phyloP scores from a whole-genome alignment of 345 rosid genomes.

The Durio zibethinus region DNA sequence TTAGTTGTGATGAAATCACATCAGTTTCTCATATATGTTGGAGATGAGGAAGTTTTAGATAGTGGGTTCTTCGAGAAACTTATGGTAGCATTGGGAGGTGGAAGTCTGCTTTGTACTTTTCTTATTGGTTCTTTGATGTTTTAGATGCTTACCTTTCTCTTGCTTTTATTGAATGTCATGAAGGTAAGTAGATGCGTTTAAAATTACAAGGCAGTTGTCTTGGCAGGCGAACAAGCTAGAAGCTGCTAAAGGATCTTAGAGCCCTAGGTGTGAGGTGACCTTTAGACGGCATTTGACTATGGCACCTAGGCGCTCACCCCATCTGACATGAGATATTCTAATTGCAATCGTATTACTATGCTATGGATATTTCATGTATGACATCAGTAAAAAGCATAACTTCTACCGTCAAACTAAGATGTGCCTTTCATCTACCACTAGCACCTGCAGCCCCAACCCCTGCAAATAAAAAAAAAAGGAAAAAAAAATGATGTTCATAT shows the following conservation, averaged over 20 bases:
- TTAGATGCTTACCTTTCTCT: not conserved
- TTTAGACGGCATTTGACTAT: not conserved
- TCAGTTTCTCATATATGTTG: not conserved
- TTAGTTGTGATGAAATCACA: not conserved
- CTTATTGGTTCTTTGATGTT: too few relatives aligned
- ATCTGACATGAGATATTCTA: not conserved
- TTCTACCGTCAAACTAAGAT: not conserved
- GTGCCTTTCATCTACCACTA: not conserved
- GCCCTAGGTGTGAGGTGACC: too few relatives aligned
- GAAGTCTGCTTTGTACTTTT: not conserved
- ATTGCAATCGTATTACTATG: not conserved
- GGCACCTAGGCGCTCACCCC: not conserved
- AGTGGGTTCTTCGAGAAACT: not conserved
- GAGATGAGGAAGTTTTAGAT: too few relatives aligned
- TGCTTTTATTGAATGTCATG: not conserved
- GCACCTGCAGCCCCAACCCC: not conserved
- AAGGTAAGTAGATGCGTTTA: not conserved
- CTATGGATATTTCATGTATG: not conserved
- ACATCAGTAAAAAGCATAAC: not conserved
- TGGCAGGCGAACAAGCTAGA: not conserved
- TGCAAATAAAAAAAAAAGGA: not conserved
- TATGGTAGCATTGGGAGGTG: not conserved
- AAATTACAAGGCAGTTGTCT: too few relatives aligned
- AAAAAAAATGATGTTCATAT: too few relatives aligned
- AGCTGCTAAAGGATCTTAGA: too few relatives aligned